These are phyloP conservation scores for Backusella parvicylindrica DNA, from an alignment of 192 early-diverging fungal genomes.

Conservation along the genomic window DNA sequence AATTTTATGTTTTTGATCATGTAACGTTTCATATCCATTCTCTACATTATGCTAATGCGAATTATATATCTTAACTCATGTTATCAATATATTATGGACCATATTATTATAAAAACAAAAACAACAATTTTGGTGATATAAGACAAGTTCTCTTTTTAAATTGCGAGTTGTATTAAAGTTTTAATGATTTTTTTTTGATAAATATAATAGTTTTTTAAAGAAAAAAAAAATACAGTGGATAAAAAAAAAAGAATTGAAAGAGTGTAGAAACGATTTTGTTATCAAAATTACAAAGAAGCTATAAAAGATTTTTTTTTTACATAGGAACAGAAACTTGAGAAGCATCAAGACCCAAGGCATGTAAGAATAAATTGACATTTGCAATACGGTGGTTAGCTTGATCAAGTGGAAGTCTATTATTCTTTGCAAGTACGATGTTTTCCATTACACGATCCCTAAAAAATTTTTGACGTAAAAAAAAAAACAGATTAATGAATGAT, in stretches of 20 bases:
- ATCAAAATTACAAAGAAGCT: neutral
- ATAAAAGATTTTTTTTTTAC: conserved; percentile 1
- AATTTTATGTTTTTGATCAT: no score
- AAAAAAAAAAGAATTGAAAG: neutral
- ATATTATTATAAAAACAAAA: no score
- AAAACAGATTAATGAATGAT: no score
- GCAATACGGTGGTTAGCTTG: conserved; percentile 62
- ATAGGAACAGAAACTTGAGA: conserved; percentile 58
- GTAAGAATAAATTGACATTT: conserved; percentile 95
- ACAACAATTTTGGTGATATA: neutral
- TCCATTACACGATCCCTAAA: conserved; percentile 84
- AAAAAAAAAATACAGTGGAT: no score
- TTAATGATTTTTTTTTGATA: neutral
- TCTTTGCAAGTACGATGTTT: conserved; percentile 63
- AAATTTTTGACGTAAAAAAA: no score
- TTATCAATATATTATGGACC: no score
- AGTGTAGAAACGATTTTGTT: neutral
- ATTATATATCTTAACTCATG: no score
- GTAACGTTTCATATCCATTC: no score
- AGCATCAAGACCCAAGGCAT: conserved; percentile 92
- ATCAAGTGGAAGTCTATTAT: conserved; percentile 50
- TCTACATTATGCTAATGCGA: no score
- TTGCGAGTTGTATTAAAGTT: neutral
- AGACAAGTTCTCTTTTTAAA: neutral
- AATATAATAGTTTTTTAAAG: neutral